phyloP scores from a whole-genome alignment of 768 basidiomycete species.

The Collybia mongolica region DNA sequence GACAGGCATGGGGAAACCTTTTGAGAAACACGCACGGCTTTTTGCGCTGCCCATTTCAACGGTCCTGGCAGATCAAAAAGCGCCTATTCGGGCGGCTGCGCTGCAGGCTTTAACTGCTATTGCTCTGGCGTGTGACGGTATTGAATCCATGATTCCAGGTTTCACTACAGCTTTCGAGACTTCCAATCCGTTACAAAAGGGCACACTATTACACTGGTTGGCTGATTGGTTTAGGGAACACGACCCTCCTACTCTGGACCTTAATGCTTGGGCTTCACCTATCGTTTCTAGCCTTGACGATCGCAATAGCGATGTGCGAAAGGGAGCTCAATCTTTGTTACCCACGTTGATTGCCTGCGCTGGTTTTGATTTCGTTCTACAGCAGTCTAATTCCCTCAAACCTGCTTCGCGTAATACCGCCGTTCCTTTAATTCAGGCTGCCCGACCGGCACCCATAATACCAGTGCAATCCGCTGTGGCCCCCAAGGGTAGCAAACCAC shows the following conservation, averaged over 20 bases:
- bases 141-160: slow-evolving; percentile 80
- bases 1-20: slow-evolving; percentile 91
- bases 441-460: slow-evolving; percentile 48
- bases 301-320: slow-evolving; percentile 87
- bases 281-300: slow-evolving; percentile 86
- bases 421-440: slow-evolving; percentile 85
- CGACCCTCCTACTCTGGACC: slow-evolving; percentile 58
- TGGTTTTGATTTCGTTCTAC: slow-evolving; percentile 84
- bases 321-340: slow-evolving; percentile 81
- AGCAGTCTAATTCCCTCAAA: slow-evolving; percentile 84
- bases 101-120: slow-evolving; percentile 80
- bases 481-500: slow-evolving; percentile 17
- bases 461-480: slow-evolving; percentile 22
- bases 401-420: slow-evolving; percentile 87
- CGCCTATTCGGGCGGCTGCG: slow-evolving; percentile 77
- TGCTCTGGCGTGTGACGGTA: slow-evolving; percentile 76
- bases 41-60: slow-evolving; percentile 76
- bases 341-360: slow-evolving; percentile 70
- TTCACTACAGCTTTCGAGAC: slow-evolving; percentile 81
- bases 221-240: slow-evolving; percentile 76
- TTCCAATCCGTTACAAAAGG: slow-evolving; percentile 84
- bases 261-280: slow-evolving; percentile 63
- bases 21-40: slow-evolving; percentile 84
- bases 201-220: slow-evolving; percentile 77
- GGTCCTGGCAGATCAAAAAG: slow-evolving; percentile 92